A percentile compares a stretch with the other conserved stretches of the same genome.
phyloP scores from a whole-genome alignment of 1,284 basidiomycete species.

The Phylloporus sp. region DNA sequence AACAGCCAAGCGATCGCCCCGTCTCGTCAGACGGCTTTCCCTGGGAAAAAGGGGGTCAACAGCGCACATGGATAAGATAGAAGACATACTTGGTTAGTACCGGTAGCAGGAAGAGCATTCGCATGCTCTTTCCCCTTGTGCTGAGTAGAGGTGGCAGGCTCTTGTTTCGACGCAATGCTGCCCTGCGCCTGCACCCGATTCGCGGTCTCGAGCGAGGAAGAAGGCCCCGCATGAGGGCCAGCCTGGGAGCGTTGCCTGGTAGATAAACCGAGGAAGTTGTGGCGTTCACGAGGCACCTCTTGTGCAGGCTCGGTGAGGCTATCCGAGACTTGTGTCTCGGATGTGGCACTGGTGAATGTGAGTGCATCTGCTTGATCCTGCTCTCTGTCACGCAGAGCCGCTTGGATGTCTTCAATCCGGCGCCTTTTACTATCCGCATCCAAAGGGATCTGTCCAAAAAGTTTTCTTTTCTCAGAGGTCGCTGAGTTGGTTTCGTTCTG shows the following conservation, averaged over 20 bases:
- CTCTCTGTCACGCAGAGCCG: constrained; percentile 18
- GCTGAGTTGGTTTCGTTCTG: no score
- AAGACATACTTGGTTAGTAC: constrained; percentile 16
- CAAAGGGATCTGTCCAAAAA: background rate
- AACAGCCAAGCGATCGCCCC: background rate
- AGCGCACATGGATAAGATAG: no score
- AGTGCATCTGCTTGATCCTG: constrained; percentile 15
- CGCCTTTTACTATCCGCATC: no score
- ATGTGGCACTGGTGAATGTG: constrained; percentile 22
- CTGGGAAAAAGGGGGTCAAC: constrained; percentile 11
- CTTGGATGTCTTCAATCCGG: constrained; percentile 18
- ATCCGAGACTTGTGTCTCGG: background rate
- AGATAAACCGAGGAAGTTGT: constrained; percentile 33
- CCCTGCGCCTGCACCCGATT: constrained; percentile 1
- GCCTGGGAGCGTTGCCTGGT: constrained; percentile 20
- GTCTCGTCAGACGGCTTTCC: constrained; percentile 24
- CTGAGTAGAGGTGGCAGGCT: constrained; percentile 2
- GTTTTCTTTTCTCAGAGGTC: no score
- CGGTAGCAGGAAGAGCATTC: constrained; percentile 26
- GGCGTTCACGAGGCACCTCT: constrained; percentile 1
- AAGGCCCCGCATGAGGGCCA: background rate
- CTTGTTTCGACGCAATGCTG: constrained; percentile 7
- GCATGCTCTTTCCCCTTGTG: no score
- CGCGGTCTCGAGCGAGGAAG: constrained; percentile 22
- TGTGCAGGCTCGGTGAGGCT: constrained; percentile 5